phyloP scores from a whole-genome alignment of 2,329 filamentous ascomycete genomes.

The Phialemonium atrogriseum region DNA sequence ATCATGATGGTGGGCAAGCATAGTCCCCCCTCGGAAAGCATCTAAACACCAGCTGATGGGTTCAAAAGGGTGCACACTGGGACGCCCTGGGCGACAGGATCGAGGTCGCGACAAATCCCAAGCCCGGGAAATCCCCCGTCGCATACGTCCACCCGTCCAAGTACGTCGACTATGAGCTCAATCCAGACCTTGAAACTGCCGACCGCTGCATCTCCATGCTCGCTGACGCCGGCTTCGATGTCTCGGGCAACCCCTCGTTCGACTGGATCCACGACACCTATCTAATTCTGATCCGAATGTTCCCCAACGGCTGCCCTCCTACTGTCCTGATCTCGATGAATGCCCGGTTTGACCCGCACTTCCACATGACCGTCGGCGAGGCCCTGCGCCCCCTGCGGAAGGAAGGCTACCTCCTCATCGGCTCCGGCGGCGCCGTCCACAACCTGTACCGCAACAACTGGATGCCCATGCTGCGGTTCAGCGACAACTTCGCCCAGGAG shows the following conservation, averaged over 20 bases:
- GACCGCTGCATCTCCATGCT: conserved; percentile 42
- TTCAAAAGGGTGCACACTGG: conserved; percentile 55
- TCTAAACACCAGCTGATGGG: conserved; percentile 3
- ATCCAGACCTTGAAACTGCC: conserved; percentile 47
- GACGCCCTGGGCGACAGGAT: conserved; percentile 46
- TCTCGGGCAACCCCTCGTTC: conserved; percentile 43
- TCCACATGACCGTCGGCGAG: conserved; percentile 44
- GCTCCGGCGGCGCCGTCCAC: conserved; percentile 56
- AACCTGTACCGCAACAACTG: conserved; percentile 62
- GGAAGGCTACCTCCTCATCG: conserved; percentile 46
- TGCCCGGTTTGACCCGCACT: conserved; percentile 29
- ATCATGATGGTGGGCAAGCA: conserved; percentile 50
- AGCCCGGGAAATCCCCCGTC: conserved; percentile 53
- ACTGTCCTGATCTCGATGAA: conserved; percentile 45
- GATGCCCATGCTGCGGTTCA: conserved; percentile 54
- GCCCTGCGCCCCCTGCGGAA: conserved; percentile 46
- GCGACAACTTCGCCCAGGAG: conserved; percentile 54
- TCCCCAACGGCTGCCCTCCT: conserved; percentile 54
- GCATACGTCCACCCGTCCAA: conserved; percentile 59
- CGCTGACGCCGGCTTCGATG: conserved; percentile 42
- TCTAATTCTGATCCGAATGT: conserved; percentile 62
- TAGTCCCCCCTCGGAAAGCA: not conserved
- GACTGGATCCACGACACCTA: conserved; percentile 70
- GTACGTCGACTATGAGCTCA: conserved; percentile 53
- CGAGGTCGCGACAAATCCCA: conserved; percentile 52